Evolutionary conservation across 345 rosid genomes (phyloP).

Genomic region (Gynandropsis gynandra): DNA sequence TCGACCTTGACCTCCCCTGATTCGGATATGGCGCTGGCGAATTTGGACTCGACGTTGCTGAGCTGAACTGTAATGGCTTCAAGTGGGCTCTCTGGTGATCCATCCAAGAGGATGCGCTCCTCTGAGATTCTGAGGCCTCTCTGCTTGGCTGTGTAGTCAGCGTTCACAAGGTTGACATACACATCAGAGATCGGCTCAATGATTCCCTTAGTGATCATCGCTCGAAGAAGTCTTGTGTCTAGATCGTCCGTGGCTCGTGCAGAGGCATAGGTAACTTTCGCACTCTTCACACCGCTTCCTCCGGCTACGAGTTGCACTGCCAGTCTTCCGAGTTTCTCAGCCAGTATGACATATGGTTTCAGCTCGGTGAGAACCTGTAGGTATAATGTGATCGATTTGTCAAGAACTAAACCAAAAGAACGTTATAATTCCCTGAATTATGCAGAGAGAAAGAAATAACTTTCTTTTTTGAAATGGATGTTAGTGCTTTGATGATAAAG

Average conservation of each 20-base stretch:
- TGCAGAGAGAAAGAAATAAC: too few species aligned
- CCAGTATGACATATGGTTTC: slow-evolving; percentile 61
- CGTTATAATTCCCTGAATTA: too few species aligned
- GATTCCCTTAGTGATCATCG: slow-evolving; percentile 72
- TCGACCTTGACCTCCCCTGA: slow-evolving; percentile 65
- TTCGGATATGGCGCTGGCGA: slow-evolving; percentile 72
- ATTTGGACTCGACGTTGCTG: slow-evolving; percentile 65
- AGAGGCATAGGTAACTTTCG: slow-evolving; percentile 60
- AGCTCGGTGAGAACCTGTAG: slow-evolving; percentile 64
- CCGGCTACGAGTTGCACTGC: slow-evolving; percentile 71
- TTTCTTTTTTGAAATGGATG: too few species aligned
- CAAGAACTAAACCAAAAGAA: too few species aligned
- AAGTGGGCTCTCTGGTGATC: slow-evolving; percentile 66
- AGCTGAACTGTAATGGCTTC: slow-evolving; percentile 67
- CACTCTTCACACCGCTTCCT: slow-evolving; percentile 68
- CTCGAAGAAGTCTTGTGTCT: slow-evolving; percentile 79
- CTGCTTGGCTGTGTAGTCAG: slow-evolving; percentile 76
- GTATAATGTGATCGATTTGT: not conserved
- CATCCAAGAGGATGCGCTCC: slow-evolving; percentile 50
- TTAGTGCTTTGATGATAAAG: too few species aligned
- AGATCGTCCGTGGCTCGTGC: slow-evolving; percentile 73
- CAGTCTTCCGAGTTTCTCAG: slow-evolving; percentile 67
- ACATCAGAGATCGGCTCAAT: slow-evolving; percentile 72
- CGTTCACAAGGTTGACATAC: slow-evolving; percentile 70
- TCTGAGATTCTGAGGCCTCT: slow-evolving; percentile 68